Evolutionary conservation across 2,329 filamentous ascomycete genomes (phyloP).

Genomic region (Diplocarpon mali): DNA sequence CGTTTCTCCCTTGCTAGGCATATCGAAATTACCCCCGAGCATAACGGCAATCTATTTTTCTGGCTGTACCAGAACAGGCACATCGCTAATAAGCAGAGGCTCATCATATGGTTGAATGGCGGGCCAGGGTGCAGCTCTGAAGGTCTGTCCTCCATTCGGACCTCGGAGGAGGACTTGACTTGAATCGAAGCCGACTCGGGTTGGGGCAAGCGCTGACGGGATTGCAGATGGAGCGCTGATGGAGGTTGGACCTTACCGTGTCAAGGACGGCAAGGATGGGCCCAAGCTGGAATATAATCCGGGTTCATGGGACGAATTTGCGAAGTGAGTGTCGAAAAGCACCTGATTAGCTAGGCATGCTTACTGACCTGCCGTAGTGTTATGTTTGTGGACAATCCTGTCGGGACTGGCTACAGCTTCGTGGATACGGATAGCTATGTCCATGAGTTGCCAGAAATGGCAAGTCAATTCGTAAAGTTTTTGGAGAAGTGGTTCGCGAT

Average conservation of each 20-base stretch:
- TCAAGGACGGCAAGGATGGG: slow-evolving; percentile 54
- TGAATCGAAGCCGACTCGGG: no score
- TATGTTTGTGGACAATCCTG: slow-evolving; percentile 93
- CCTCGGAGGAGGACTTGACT: no score
- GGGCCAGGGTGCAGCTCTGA: slow-evolving; percentile 95
- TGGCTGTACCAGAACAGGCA: slow-evolving; percentile 97
- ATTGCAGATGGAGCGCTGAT: slow-evolving; percentile 38
- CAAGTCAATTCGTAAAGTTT: slow-evolving; percentile 76
- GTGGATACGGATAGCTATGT: slow-evolving; percentile 82
- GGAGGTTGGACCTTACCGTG: slow-evolving; percentile 87
- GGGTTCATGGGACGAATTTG: slow-evolving; percentile 98
- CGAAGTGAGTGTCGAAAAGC: slow-evolving; percentile 46
- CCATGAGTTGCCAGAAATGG: slow-evolving; percentile 80
- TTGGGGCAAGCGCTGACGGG: not conserved
- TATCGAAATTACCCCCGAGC: slow-evolving; percentile 74
- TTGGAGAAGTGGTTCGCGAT: slow-evolving; percentile 83
- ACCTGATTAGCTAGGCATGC: no score
- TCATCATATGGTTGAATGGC: slow-evolving; percentile 63
- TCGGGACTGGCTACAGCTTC: slow-evolving; percentile 94
- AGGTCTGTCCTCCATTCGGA: slow-evolving; percentile 70
- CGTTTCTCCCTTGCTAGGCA: slow-evolving; percentile 49
- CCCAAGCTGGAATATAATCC: slow-evolving; percentile 64
- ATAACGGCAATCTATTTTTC: slow-evolving; percentile 94
- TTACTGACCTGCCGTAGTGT: slow-evolving; percentile 31
- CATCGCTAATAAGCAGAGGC: slow-evolving; percentile 82